Evolutionary conservation across 2,329 filamentous ascomycete genomes (phyloP), one percentile per base, ranked within the genome.

Genomic region (Fusarium fujikuroi): DNA sequence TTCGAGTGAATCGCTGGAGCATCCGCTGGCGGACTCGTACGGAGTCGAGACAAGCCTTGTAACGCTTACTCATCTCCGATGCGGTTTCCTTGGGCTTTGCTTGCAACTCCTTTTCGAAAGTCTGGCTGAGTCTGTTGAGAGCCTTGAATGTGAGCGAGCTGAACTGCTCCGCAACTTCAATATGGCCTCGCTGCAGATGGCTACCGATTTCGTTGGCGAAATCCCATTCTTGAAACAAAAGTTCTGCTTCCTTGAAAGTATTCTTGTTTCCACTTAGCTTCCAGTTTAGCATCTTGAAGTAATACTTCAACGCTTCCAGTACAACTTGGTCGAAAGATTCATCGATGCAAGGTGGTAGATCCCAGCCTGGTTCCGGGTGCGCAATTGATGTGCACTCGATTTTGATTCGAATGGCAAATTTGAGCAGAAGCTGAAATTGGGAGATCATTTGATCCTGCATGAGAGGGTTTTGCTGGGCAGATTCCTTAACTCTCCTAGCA

Each of bases 231-330:
- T 97, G 95, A 80, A 98, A 97, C 53, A 99, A 85, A 73, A 99
- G 92, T 85, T 99, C 96, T 11, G 96, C 96, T 82, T 99, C 96
- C 80, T 98, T 98, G 88, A 99, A 99, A 0, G 95, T 98, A 83
- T 98, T 99, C 82, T 98, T 98, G 85, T 98, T 98, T 63, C 95
- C 94, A 76, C 93, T 95, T 60, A 99, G 86, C 82, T 98, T 98
- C 94, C 95, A 98, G 80, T 98, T 98, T 49, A 99, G 87, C 89
- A 99, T 95, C 81, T 95, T 96, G 87, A 99, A 99, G 83, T 99
- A 99, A 82, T 97, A 98, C 81, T 95, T 97, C 76, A 99, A 86
- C 1, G 95, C 95, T 78, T 98, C 95, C 47, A 99, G 84, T 15
- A 98, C 94, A 23, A 97, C 94, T 39, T 92, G 89, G 80, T 98